Evolutionary conservation across 371 early-diverging fungal genomes (phyloP), one percentile per base, ranked within the genome.

Genomic region (Saksenaea oblongispora): DNA sequence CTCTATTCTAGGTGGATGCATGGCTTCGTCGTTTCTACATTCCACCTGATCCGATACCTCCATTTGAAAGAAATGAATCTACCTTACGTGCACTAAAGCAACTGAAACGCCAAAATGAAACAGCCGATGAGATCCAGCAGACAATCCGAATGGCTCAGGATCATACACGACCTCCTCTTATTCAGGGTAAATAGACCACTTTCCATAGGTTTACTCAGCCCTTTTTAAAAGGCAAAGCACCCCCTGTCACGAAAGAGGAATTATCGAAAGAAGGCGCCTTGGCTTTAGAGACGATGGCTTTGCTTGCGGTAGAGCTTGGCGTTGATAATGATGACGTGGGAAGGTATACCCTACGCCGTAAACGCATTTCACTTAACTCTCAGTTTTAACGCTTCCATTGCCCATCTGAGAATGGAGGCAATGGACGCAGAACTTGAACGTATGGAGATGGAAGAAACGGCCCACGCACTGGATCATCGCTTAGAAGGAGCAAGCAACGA

Each of bases 301-400:
- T 42, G 13, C 34, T 62, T 26, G 67, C 67, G 13, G 27, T 62
- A 13, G 63, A 60, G 1, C 58, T 67, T 1, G 67, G 67, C 5
- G 18, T 67, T 4, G 59, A 67, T 18, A 56, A 58, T 44, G 62
- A 58, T 5, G 59, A 62, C 15, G 34, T 59, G 36, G 58, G 67
- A 39, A 67, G 67, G 67, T 67, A 47, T 27, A 18, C 24, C 35
- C 11, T 37, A 18, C 5, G 56, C 14, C 7, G n/a, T 3, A 13
- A 27, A 9, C 26, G 35, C 26, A 28, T 58, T 4, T 15, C 22
- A 24, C 13, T 18, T 59, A 18, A 26, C 13, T 5, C 15, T 15
- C 59, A 67, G 67, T 15, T 67, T 62, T 22, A 47, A 58, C n/a
- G 58, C 67, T 14, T 62, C 67, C 17, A 37, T 67, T 3, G 67